phyloP scores from a whole-genome alignment of 495 filamentous ascomycete species.

The Penicillium coprophilum region DNA sequence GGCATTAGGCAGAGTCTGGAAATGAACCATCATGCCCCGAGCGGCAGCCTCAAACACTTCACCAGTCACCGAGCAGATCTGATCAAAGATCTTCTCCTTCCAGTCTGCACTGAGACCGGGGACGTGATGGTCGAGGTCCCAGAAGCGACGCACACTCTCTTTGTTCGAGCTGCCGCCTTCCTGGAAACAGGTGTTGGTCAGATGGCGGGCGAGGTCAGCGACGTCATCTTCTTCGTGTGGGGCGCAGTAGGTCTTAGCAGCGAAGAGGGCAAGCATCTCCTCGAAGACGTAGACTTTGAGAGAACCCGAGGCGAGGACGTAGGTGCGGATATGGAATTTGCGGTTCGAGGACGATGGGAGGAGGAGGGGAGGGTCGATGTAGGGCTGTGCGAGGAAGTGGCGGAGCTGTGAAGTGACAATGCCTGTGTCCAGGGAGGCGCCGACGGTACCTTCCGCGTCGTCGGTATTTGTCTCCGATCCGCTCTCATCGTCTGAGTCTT shows the following conservation, averaged over 20 bases:
- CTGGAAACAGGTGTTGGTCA: slow-evolving; percentile 97
- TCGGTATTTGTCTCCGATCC: slow-evolving; percentile 38
- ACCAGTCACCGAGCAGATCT: slow-evolving; percentile 69
- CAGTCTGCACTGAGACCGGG: slow-evolving; percentile 41
- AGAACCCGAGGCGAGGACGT: slow-evolving; percentile 76
- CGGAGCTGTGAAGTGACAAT: slow-evolving; percentile 88
- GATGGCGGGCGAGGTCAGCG: slow-evolving; percentile 63
- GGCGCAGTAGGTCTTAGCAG: slow-evolving; percentile 61
- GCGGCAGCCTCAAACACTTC: slow-evolving; percentile 85
- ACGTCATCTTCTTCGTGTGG: slow-evolving; percentile 49
- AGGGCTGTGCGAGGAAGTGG: slow-evolving; percentile 95
- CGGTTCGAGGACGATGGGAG: slow-evolving; percentile 60
- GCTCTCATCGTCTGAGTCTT: slow-evolving; percentile 49
- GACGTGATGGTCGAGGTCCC: slow-evolving; percentile 55
- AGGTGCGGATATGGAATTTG: slow-evolving; percentile 95
- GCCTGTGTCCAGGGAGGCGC: slow-evolving; percentile 37
- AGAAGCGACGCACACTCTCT: slow-evolving; percentile 68
- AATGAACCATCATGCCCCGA: slow-evolving; percentile 78
- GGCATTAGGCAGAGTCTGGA: slow-evolving; percentile 81
- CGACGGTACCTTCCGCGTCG: slow-evolving; percentile 30
- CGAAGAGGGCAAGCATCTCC: slow-evolving; percentile 91
- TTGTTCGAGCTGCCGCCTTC: slow-evolving; percentile 50
- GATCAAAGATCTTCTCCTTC: slow-evolving; percentile 63
- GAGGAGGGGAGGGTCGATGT: slow-evolving; percentile 86
- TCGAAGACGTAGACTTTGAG: slow-evolving; percentile 84